Base-by-base conservation (phyloP, 208 protist genomes). In the Acanthamoeba castellanii region DNA sequence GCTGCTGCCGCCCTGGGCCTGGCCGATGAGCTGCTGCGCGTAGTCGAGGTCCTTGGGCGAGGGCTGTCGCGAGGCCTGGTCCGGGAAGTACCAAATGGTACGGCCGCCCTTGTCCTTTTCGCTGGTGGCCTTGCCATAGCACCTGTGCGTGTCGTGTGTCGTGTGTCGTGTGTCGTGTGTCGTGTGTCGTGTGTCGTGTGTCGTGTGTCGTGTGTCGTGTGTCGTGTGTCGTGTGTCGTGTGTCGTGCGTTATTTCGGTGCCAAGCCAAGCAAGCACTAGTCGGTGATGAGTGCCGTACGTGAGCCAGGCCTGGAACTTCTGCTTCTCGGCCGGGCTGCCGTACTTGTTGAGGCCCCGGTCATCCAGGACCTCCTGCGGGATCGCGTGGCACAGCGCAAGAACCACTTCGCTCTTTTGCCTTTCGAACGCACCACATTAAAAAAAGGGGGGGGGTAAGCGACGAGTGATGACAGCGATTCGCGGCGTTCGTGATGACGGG, bases 231-330 rank as follows among this genome's bases (percentile, higher is more conserved):
- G 55, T 61, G 55, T 4, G 18, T 61, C 16, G 47, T 4, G 47
- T 52, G 47, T 52, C 68, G 30, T 76, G 27, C 68, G 37, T 6
- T 42, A 32, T 34, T 34, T 32, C 13, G 22, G 59, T 27, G 59
- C 59, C 16, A 66, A 27, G 59, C 59, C 13, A 37, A 76, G 34
- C 68, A 20, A 42, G n/a, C 7, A 18, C 50, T 9, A 6, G 50
- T n/a, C 14, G 50, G 13, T 20, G 70, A 42, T 11, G 34, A 22
- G 70, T 32, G 34, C 1, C 55, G 59, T 68, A 93, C 88, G 14
- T 93, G 37, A 93, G 66, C 88, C 88, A 93, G n/a, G 91, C 64
- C 55, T 93, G 20, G 88, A 93, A 93, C 32, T 45, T 32, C n/a
- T 45, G 32, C 47, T 93, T 93, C 50, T 72, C 88, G 32, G 16